These are phyloP conservation scores for Rubia tinctorum DNA, from an alignment of 305 asterid genomes.

Conservation along the genomic window DNA sequence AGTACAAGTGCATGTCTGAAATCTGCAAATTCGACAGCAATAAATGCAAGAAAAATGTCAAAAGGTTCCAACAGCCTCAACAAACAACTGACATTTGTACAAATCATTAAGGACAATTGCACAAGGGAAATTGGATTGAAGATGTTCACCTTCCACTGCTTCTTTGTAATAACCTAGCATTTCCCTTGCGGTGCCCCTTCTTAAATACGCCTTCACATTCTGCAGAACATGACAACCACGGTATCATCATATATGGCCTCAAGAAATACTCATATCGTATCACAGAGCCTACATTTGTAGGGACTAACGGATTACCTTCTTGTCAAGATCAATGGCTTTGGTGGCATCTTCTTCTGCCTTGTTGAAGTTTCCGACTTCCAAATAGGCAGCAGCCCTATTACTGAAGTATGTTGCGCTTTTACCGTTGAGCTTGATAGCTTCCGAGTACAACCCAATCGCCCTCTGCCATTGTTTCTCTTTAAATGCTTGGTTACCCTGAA, in stretches of 20 bases:
- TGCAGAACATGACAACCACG: constrained; percentile 27
- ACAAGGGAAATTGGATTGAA: constrained; percentile 8
- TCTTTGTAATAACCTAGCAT: constrained; percentile 76
- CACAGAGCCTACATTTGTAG: constrained; percentile 9
- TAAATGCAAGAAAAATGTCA: neutral
- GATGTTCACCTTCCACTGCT: constrained; percentile 71
- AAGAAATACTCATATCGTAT: neutral
- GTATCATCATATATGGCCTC: neutral
- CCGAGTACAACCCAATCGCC: constrained; percentile 84
- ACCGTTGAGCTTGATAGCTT: constrained; percentile 85
- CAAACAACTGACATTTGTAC: neutral
- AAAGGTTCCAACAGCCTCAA: neutral
- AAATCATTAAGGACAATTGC: neutral
- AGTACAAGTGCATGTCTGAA: constrained; percentile 81
- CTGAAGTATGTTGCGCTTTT: constrained; percentile 80
- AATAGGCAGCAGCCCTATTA: constrained; percentile 91
- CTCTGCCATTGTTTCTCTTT: constrained; percentile 84
- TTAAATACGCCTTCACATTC: constrained; percentile 86
- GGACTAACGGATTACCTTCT: constrained; percentile 51
- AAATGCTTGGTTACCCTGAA: constrained; percentile 91
- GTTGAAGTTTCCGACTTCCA: constrained; percentile 68
- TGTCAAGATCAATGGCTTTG: constrained; percentile 88
- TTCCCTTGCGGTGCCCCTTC: constrained; percentile 97
- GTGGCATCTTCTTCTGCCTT: constrained; percentile 90
- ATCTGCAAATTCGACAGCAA: constrained; percentile 43